These are phyloP conservation scores for Vigna reflexopilosa DNA, from an alignment of 306 rosid species.

Conservation along the genomic window DNA sequence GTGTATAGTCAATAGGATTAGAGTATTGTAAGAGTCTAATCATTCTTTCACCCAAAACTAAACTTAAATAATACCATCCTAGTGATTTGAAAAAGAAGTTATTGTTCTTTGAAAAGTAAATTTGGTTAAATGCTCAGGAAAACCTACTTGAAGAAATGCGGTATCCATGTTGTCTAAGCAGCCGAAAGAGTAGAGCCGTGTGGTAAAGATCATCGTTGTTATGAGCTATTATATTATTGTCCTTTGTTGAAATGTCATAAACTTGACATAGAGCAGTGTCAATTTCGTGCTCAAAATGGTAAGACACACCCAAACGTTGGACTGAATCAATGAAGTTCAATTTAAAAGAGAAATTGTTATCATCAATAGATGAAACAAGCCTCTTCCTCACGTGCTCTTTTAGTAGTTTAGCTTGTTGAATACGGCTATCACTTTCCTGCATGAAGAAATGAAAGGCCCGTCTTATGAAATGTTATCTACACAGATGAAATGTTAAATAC, in stretches of 20 bases:
- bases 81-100: background rate
- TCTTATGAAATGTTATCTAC: no score
- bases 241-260: background rate
- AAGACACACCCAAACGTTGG: conserved; percentile 27
- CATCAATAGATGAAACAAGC: background rate
- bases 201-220: conserved; percentile 19
- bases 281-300: conserved; percentile 29
- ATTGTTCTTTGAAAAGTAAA: background rate
- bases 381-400: conserved; percentile 46
- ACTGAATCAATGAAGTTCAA: conserved; percentile 27
- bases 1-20: no score
- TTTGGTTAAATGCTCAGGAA: background rate
- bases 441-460: background rate
- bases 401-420: background rate
- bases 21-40: no score
- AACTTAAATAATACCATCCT: no score
- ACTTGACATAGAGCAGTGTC: conserved; percentile 11
- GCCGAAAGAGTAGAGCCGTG: conserved; percentile 51
- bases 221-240: background rate
- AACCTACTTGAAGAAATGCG: conserved; percentile 39
- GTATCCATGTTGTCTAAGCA: conserved; percentile 54
- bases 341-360: background rate
- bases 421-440: background rate
- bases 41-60: no score
- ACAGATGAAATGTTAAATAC: no score